Percentiles rank a stretch among this genome's conserved stretches.
These are phyloP conservation scores for Verticillium albo-atrum DNA, from an alignment of 2,329 filamentous ascomycete species.

Conservation along the genomic window DNA sequence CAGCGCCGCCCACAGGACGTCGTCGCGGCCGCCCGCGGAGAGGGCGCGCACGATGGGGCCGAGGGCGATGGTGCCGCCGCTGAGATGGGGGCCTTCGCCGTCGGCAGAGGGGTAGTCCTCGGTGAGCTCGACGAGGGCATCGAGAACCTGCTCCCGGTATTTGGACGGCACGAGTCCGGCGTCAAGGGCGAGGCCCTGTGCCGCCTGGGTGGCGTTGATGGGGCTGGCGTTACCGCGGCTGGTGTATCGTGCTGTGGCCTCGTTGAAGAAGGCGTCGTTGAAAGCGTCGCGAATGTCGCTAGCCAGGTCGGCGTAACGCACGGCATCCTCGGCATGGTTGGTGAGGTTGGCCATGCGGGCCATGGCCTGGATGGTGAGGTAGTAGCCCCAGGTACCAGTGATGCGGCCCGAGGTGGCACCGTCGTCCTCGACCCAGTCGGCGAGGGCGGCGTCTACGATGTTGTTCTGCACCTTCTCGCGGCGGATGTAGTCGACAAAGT, in stretches of 20 bases:
- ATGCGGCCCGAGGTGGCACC: slow-evolving; percentile 4
- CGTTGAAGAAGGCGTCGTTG: slow-evolving; percentile 6
- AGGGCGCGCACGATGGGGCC: slow-evolving; percentile 1
- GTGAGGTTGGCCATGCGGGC: slow-evolving; percentile 6
- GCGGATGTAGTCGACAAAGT: slow-evolving; percentile 5
- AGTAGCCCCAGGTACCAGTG: slow-evolving; percentile 6
- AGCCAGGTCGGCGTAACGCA: slow-evolving; percentile 1
- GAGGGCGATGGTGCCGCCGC: slow-evolving; percentile 3
- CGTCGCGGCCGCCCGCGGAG: background rate
- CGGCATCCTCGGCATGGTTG: slow-evolving; percentile 2
- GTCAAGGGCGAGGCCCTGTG: slow-evolving; percentile 2
- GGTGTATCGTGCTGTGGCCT: slow-evolving; percentile 3
- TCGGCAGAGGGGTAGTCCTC: background rate
- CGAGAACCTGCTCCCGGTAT: background rate
- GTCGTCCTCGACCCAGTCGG: slow-evolving; percentile 6
- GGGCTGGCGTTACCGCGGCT: background rate
- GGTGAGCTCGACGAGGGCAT: slow-evolving; percentile 1
- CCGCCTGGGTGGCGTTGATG: slow-evolving; percentile 1
- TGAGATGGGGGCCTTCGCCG: slow-evolving; percentile 1
- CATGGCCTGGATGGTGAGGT: slow-evolving; percentile 7
- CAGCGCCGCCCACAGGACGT: slow-evolving; percentile 1
- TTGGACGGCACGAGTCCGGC: background rate
- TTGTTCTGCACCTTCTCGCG: slow-evolving; percentile 5
- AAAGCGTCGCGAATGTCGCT: slow-evolving; percentile 6
- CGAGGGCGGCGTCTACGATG: slow-evolving; percentile 6